phyloP scores from a whole-genome alignment of 139 green algal genomes.

The Spirogloea muscicola region DNA sequence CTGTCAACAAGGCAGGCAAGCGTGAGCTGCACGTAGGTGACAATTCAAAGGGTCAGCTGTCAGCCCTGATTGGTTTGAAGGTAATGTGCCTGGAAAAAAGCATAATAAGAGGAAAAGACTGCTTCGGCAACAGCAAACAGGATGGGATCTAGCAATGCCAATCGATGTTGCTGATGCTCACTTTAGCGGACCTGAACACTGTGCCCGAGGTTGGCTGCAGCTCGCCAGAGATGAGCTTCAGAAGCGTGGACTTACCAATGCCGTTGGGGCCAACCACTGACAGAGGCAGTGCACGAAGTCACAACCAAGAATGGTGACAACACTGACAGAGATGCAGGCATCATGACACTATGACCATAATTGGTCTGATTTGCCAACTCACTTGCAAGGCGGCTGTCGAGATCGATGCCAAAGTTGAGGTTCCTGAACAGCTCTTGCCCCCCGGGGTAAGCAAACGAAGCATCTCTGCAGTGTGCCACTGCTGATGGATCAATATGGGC shows the following conservation, averaged over 20 bases:
- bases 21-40: too few relatives aligned
- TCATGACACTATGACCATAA: background rate
- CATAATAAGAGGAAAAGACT: too few relatives aligned
- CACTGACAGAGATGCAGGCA: constrained; percentile 61
- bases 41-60: too few relatives aligned
- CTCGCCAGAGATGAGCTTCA: constrained; percentile 73
- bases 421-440: constrained; percentile 63
- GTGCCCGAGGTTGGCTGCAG: constrained; percentile 50
- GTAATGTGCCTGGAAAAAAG: too few relatives aligned
- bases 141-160: too few relatives aligned
- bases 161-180: too few relatives aligned
- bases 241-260: constrained; percentile 81
- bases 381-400: constrained; percentile 71
- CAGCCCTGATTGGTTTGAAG: too few relatives aligned
- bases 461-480: constrained; percentile 47
- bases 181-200: constrained; percentile 51
- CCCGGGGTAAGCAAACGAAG: constrained; percentile 68
- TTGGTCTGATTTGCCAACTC: background rate
- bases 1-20: too few relatives aligned
- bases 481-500: background rate
- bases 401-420: constrained; percentile 83
- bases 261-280: constrained; percentile 83
- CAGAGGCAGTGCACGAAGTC: constrained; percentile 4
- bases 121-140: too few relatives aligned
- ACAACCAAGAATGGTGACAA: constrained; percentile 65